These are phyloP conservation scores for Cryptosporidium ubiquitum DNA, from an alignment of 169 alveolate genomes.

Conservation along the genomic window DNA sequence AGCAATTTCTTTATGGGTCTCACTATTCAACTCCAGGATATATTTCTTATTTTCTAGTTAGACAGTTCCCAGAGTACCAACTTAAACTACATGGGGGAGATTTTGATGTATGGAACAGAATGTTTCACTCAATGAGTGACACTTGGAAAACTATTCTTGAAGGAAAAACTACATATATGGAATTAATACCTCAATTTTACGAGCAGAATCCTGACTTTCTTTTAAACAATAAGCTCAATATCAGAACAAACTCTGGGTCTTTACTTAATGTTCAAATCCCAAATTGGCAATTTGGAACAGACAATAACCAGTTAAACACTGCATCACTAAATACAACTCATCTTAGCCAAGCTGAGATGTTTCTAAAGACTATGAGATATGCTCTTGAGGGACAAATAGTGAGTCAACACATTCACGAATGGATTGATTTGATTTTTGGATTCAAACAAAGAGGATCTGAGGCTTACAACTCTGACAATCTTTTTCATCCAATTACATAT, in stretches of 20 bases:
- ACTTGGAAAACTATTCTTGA: constrained; percentile 75
- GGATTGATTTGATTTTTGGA: constrained; percentile 98
- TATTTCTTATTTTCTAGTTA: constrained; percentile 93
- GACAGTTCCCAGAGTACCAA: constrained; percentile 94
- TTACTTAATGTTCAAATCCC: constrained; percentile 90
- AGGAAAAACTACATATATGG: constrained; percentile 89
- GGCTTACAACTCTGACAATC: constrained; percentile 82
- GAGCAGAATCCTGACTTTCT: constrained; percentile 87
- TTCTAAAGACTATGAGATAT: constrained; percentile 84
- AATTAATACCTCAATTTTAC: constrained; percentile 94
- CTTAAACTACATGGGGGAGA: constrained; percentile 92
- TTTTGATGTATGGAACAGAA: constrained; percentile 86
- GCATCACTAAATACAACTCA: not conserved
- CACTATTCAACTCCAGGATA: constrained; percentile 98
- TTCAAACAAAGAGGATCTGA: constrained; percentile 90
- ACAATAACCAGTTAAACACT: not conserved
- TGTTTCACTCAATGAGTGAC: constrained; percentile 63
- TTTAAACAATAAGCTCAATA: constrained; percentile 84
- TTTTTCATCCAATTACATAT: constrained; percentile 91
- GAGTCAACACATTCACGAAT: constrained; percentile 89
- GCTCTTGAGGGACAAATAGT: constrained; percentile 95
- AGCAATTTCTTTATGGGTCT: constrained; percentile 94
- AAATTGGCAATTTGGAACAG: constrained; percentile 81
- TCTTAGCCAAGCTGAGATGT: constrained; percentile 79
- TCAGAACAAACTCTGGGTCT: constrained; percentile 81